Percentiles rank a stretch among this genome's conserved stretches.
phyloP scores from a whole-genome alignment of 768 basidiomycete genomes.

The Neoboletus brunneissimus region DNA sequence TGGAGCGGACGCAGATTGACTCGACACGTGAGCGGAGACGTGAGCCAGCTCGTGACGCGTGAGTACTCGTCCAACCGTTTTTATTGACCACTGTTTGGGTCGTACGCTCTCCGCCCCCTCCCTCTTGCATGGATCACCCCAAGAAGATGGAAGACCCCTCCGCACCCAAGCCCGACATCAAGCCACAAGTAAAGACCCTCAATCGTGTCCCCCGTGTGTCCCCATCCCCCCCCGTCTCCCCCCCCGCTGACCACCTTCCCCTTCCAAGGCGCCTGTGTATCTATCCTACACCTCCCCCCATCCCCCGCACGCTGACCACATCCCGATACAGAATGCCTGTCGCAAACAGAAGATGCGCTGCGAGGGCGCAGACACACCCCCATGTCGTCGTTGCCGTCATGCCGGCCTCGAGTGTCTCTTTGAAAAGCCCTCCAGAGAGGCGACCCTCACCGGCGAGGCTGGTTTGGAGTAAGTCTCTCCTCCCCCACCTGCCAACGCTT shows the following conservation, averaged over 20 bases:
- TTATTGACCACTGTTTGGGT: constrained; percentile 12
- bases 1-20: too few species aligned
- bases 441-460: constrained; percentile 84
- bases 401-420: constrained; percentile 90
- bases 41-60: neutral
- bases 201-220: constrained; percentile 84
- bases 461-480: constrained; percentile 70
- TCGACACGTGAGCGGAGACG: neutral
- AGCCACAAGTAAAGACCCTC: constrained; percentile 72
- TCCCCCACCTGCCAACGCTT: neutral
- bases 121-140: constrained; percentile 20
- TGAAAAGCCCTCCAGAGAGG: constrained; percentile 88
- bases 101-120: neutral
- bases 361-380: constrained; percentile 93
- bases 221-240: neutral
- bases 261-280: constrained; percentile 75
- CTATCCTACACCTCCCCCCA: constrained; percentile 26
- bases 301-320: constrained; percentile 15
- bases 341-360: constrained; percentile 97
- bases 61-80: neutral
- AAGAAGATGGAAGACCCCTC: constrained; percentile 56
- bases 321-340: constrained; percentile 74
- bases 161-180: constrained; percentile 60
- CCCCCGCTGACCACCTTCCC: constrained; percentile 13
- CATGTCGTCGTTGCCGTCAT: constrained; percentile 91